Evolutionary conservation across 108 stramenopile genomes (phyloP).

Genomic region (Cylindrotheca fusiformis): DNA sequence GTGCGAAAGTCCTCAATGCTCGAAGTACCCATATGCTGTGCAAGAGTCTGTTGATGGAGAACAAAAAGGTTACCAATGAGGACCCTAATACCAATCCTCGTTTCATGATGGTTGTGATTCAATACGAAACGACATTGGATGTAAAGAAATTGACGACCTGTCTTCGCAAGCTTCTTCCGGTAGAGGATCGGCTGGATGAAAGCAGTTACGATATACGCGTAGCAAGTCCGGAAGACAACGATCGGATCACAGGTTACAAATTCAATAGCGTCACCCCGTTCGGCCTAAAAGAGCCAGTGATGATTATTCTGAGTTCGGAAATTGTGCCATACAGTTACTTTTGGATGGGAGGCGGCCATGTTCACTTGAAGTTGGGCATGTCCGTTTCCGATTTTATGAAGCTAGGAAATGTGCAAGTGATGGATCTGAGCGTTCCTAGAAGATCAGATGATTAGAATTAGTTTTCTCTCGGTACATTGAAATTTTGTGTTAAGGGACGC

Average conservation of each 20-base stretch:
- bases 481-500: too few relatives aligned
- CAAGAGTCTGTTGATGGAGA: slow-evolving; percentile 83
- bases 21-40: slow-evolving; percentile 47
- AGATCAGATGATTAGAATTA: not conserved
- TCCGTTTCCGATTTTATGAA: slow-evolving; percentile 64
- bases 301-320: slow-evolving; percentile 55
- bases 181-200: slow-evolving; percentile 43
- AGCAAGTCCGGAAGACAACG: slow-evolving; percentile 63
- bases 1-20: slow-evolving; percentile 49
- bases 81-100: slow-evolving; percentile 48
- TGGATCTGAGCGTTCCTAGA: slow-evolving; percentile 54
- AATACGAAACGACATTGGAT: slow-evolving; percentile 73
- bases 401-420: slow-evolving; percentile 43
- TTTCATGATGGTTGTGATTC: slow-evolving; percentile 77
- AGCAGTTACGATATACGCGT: slow-evolving; percentile 68
- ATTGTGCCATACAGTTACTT: slow-evolving; percentile 48
- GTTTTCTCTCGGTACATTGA: too few relatives aligned
- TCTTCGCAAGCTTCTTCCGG: slow-evolving; percentile 59
- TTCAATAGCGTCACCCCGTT: slow-evolving; percentile 84
- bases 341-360: slow-evolving; percentile 85
- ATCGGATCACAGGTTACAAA: slow-evolving; percentile 66
- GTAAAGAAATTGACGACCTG: slow-evolving; percentile 54
- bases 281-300: slow-evolving; percentile 65
- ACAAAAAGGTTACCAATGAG: slow-evolving; percentile 47
- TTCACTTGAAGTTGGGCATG: slow-evolving; percentile 81